Conservation (phyloP, 1,139 yeast species). For the Zhuliangozyma blackwelliae region DNA sequence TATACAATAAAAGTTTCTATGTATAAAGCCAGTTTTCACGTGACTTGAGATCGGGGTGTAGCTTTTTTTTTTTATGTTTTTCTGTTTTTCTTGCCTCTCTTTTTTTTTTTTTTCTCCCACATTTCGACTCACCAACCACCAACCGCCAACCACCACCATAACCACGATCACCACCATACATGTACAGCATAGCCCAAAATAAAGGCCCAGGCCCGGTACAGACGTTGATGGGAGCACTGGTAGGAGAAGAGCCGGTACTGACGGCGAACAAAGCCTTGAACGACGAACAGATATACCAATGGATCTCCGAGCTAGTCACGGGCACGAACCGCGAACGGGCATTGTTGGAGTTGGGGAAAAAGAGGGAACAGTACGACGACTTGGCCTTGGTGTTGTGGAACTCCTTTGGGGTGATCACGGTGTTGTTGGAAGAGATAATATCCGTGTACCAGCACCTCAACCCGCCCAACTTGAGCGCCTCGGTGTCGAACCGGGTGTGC, state of each 20-base stretch:
- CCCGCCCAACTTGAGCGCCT: constrained; percentile 82
- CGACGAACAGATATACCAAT: constrained; percentile 82
- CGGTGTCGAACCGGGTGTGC: constrained; percentile 90
- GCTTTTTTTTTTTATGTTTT: too few relatives aligned
- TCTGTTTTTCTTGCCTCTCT: too few relatives aligned
- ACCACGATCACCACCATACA: too few relatives aligned
- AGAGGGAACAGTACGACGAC: constrained; percentile 92
- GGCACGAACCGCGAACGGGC: constrained; percentile 94
- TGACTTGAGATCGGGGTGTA: too few relatives aligned
- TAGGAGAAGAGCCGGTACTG: not conserved
- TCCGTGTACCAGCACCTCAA: constrained; percentile 84
- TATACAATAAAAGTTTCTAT: too few relatives aligned
- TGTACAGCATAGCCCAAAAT: not conserved
- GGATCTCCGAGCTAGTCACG: constrained; percentile 86
- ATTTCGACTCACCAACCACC: too few relatives aligned
- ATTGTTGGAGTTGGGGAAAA: constrained; percentile 83
- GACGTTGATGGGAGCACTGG: not conserved
- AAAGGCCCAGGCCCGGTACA: not conserved
- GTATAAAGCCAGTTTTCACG: too few relatives aligned
- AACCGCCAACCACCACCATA: too few relatives aligned
- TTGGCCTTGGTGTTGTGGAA: constrained; percentile 92
- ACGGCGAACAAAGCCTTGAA: constrained; percentile 52
- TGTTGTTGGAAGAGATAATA: constrained; percentile 81
- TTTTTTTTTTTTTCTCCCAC: too few relatives aligned
- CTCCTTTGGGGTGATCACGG: constrained; percentile 94